Percentiles rank a stretch among this genome's conserved stretches.
Conservation (phyloP, 306 rosid genomes). For the Vigna angularis region DNA sequence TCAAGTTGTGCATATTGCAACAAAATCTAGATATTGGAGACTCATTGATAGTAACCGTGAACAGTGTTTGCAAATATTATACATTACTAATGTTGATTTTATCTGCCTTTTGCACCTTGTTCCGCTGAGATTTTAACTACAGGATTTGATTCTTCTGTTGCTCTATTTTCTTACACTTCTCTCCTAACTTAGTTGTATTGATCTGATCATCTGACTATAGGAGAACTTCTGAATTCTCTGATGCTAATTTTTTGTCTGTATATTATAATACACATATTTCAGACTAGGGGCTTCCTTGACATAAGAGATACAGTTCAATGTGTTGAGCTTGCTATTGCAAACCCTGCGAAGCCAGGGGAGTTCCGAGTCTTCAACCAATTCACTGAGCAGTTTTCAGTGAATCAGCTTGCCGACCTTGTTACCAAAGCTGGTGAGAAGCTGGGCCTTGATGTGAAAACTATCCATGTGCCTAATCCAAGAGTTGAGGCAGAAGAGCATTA, state of each 20-base stretch:
- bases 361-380: constrained; percentile 95
- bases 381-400: constrained; percentile 91
- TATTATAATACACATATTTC: constrained; percentile 46
- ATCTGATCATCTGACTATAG: background rate
- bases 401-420: constrained; percentile 80
- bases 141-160: background rate
- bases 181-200: constrained; percentile 26
- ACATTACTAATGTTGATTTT: constrained; percentile 16
- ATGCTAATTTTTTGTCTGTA: constrained; percentile 30
- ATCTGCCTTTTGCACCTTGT: constrained; percentile 8
- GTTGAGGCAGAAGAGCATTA: constrained; percentile 98
- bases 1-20: background rate
- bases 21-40: constrained; percentile 1
- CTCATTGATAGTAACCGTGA: background rate
- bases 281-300: constrained; percentile 97
- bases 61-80: background rate
- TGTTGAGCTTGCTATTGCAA: constrained; percentile 91
- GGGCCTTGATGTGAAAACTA: constrained; percentile 75
- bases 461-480: constrained; percentile 91
- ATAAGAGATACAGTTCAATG: constrained; percentile 97
- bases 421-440: constrained; percentile 87
- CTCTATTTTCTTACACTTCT: constrained; percentile 1
- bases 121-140: background rate
- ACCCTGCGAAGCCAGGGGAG: constrained; percentile 87
- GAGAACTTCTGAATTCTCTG: background rate